phyloP scores from a whole-genome alignment of 2,329 filamentous ascomycete species.

The Aspergillus floridensis region DNA sequence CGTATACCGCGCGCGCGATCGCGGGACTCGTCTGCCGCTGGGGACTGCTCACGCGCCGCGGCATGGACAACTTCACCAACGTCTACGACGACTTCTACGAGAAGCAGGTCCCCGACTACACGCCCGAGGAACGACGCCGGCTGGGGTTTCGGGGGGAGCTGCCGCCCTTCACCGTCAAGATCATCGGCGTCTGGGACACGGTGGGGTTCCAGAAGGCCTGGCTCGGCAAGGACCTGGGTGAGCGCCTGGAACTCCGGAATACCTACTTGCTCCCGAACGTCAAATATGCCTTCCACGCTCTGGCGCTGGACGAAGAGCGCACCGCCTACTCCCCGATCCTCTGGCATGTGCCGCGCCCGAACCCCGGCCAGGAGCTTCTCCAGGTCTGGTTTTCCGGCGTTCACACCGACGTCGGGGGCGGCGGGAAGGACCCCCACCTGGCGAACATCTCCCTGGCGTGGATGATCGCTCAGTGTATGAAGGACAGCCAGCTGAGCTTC shows the following conservation, averaged over 20 bases:
- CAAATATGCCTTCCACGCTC: constrained; percentile 46
- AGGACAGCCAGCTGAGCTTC: constrained; percentile 22
- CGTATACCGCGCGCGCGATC: constrained; percentile 47
- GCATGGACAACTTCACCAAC: constrained; percentile 25
- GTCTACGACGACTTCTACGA: constrained; percentile 26
- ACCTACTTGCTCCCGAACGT: constrained; percentile 43
- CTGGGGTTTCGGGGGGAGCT: constrained; percentile 18
- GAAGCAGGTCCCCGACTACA: constrained; percentile 4
- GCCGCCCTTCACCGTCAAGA: constrained; percentile 34
- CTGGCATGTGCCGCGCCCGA: constrained; percentile 43
- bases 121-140: constrained; percentile 7
- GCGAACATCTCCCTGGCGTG: constrained; percentile 53
- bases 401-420: constrained; percentile 48
- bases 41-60: constrained; percentile 44
- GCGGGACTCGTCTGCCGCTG: constrained; percentile 46
- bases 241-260: constrained; percentile 32
- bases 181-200: constrained; percentile 48
- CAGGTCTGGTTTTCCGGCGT: constrained; percentile 52
- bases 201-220: constrained; percentile 32
- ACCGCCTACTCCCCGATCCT: constrained; percentile 42
- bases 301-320: constrained; percentile 45
- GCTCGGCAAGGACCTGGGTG: constrained; percentile 16
- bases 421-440: constrained; percentile 44
- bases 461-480: constrained; percentile 53
- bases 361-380: constrained; percentile 42